Evolutionary conservation across 805 yeast genomes (phyloP), one percentile per base, ranked within the genome.

Genomic region (Peterozyma toletana): DNA sequence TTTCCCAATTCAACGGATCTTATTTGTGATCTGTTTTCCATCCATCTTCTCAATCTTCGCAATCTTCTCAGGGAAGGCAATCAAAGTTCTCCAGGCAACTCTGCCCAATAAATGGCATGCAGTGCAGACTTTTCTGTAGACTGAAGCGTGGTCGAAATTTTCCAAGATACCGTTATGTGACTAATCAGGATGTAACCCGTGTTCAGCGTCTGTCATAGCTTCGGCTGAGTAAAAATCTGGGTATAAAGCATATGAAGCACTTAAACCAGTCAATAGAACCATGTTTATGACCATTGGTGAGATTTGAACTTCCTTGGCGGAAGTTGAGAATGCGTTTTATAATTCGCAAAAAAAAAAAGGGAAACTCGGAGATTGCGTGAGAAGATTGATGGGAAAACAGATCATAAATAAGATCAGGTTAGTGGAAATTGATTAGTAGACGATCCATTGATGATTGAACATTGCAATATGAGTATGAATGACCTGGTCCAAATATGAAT

Each of bases 191-290:
- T 93, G 99, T 63, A 93, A 78, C 55, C 99, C 99, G 71, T 93
- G 98, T 73, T 93, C 99, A 54, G 98, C 96, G 53, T 93, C 95
- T 45, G 99, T 90, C 95, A 91, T 86, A 60, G 98, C 98, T 59
- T 78, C 80, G 47, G 96, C 96, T 50, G 88, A 81, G 66, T 81
- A 77, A 30, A 89, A 75, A 65, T 88, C 96, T 59, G 86, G 79
- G 70, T 88, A 88, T 60, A 86, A 71, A 58, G 84, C 70, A 64
- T 83, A 85, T 47, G 93, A 84, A 39, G 95, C 88, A 46, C 87
- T 76, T 50, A 86, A 70, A 53, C 95, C 96, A 47, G 86, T 86
- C 87, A 54, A 80, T 83, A 47, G 80, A 70, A 57, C 83, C 56
- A 71, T 59, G 59, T 72, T 81, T 58, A 73, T 77, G 54, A 64